Base-by-base conservation (phyloP, 129 eudicot genomes). In the sunflower (Helianthus annuus) region DNA sequence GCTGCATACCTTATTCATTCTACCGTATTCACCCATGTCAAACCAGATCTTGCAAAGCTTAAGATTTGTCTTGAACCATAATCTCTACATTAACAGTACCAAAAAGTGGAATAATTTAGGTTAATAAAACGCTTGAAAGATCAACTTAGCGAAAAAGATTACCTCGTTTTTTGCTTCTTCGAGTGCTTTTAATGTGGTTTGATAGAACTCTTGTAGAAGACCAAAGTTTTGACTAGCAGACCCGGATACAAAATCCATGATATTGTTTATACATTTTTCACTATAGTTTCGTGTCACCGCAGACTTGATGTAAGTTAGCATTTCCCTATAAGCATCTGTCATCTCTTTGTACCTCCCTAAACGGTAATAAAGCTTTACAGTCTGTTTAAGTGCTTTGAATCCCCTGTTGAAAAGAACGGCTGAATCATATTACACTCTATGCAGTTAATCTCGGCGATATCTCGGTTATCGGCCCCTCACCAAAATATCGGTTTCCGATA, bases 101-200 rank as follows among this genome's bases (percentile, higher is more conserved):
- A 14, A 44, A 46, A 4, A 69, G n/a, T 6, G 29, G 14, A 52
- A 65, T 44, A 57, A 57, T 36, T 66, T 45, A 45, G 38, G 10
- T 39, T 64, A 40, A 69, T 57, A 44, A 66, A 44, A 58, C 53
- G 58, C 27, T 7, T 19, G 34, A 12, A 74, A 27, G 27, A 57
- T 68, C 6, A 72, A 27, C 39, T n/a, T 58, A 10, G 38, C 46
- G 34, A 75, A 71, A 10, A 29, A 0, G 10, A 13, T 3, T 15
- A 91, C 99, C 97, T 95, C 99, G 62, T 95, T 95, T 71, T 95
- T 95, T 44, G 99, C 99, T 85, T 95, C 99, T 85, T 95, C 97
- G 68, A 95, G 99, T 72, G 97, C 97, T 76, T 80, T 95, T 80
- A 95, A 70, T 15, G 99, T 95, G 76, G 97, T 95, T 80, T 91